Base-by-base conservation (phyloP, 306 rosid genomes). In the Sesbania bispinosa region DNA sequence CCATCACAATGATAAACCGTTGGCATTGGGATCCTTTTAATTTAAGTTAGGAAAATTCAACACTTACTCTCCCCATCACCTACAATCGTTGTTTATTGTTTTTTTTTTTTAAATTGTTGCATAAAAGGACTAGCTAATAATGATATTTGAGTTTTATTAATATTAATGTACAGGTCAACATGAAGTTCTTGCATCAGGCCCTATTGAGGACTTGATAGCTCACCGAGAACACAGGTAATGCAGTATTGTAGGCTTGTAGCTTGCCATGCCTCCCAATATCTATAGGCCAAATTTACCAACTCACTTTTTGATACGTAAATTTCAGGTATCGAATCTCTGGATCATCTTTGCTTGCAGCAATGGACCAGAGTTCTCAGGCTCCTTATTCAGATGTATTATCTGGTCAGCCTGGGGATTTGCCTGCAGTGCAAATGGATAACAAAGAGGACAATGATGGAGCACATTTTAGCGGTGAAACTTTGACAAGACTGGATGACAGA, bases 121-220 rank as follows among this genome's bases (percentile, higher is more conserved):
- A 11, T 36, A 38, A 30, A 58, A 41, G 0, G 27, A 59, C 24
- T 30, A 11, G 39, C 10, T 52, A 8, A 8, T 42, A 36, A 61
- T 69, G 41, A 33, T 61, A 18, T 21, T n/a, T 43, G 57, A 62
- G 32, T 36, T 68, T 75, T 38, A 38, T 38, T 38, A 38, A 38
- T 38, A 10, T 38, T n/a, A 38, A 38, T 33, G 21, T 74, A 43
- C 73, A 92, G 98, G 89, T 79, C 92, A 92, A 79, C 98, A 92
- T 82, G 98, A 92, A 80, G 90, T 89, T 81, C 96, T 92, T 81
- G 96, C 96, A 41, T 92, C 92, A 32, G 98, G 98, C 33, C 96
- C 98, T 69, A 92, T 92, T 39, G 98, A 92, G 80, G 98, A 92
- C 80, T 83, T 89, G 76, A 89, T 92, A 54, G 94, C 97, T 69